Evolutionary conservation across 352 stramenopile species (phyloP).

Genomic region (Phytophthora citricola): DNA sequence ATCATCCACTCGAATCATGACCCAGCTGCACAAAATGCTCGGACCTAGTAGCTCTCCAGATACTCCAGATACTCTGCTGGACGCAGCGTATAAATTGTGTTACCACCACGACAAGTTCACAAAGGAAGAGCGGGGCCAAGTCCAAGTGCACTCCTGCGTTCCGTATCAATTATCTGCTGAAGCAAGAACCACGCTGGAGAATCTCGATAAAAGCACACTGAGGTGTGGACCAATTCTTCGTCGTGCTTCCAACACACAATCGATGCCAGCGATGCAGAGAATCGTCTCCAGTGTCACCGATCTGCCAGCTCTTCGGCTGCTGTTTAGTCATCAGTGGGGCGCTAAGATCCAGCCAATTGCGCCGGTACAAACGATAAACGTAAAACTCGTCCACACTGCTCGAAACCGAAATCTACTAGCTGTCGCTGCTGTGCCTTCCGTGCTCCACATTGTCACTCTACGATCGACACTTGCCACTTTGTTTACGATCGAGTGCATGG

Average conservation of each 20-base stretch:
- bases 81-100: slow-evolving; percentile 10
- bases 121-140: slow-evolving; percentile 15
- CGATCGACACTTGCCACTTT: slow-evolving; percentile 20
- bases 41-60: neutral
- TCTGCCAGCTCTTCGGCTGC: neutral
- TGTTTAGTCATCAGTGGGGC: slow-evolving; percentile 11
- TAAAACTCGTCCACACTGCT: neutral
- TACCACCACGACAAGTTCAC: slow-evolving; percentile 20
- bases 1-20: slow-evolving; percentile 12
- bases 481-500: slow-evolving; percentile 49
- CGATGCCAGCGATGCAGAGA: slow-evolving; percentile 17
- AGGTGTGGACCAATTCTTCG: neutral
- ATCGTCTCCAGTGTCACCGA: neutral
- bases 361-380: neutral
- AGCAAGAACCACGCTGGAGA: slow-evolving; percentile 1
- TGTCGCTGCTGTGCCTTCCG: slow-evolving; percentile 9
- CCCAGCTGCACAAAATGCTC: slow-evolving; percentile 7
- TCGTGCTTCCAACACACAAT: slow-evolving; percentile 19
- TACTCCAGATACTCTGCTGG: neutral
- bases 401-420: neutral
- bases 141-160: slow-evolving; percentile 20
- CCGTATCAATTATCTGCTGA: slow-evolving; percentile 5
- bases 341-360: slow-evolving; percentile 6
- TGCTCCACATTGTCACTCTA: slow-evolving; percentile 21
- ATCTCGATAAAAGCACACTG: neutral